A percentile compares a stretch with the other conserved stretches of the same genome.
phyloP scores from a whole-genome alignment of 2,329 filamentous ascomycete species.

The Fusarium austroafricanum region DNA sequence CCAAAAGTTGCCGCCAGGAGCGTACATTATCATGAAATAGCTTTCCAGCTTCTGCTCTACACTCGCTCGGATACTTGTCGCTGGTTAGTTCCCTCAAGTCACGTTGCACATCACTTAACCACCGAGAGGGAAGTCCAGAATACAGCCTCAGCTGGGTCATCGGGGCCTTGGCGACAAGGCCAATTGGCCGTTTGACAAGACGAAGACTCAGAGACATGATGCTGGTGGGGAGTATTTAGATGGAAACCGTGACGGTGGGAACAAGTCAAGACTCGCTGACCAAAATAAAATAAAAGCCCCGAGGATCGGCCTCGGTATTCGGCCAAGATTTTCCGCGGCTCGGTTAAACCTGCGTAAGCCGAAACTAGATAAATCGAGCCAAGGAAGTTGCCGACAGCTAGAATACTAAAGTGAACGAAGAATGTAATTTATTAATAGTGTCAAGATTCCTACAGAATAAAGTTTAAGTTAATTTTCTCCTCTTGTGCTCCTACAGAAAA shows the following conservation, averaged over 20 bases:
- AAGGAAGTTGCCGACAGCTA: neutral
- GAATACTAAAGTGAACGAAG: neutral
- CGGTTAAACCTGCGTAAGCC: neutral
- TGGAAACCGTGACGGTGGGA: neutral
- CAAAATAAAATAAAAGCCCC: neutral
- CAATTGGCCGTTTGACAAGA: neutral
- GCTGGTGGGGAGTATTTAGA: neutral
- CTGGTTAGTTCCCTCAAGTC: neutral
- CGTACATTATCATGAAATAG: neutral
- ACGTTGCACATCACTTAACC: constrained; percentile 28
- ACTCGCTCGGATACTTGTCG: neutral
- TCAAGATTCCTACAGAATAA: too few relatives aligned
- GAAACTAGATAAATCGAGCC: neutral
- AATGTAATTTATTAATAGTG: too few relatives aligned
- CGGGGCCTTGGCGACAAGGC: neutral
- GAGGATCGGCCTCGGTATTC: neutral
- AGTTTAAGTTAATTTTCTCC: too few relatives aligned
- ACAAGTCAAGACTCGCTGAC: neutral
- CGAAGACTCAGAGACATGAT: neutral
- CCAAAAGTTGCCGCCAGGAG: constrained; percentile 25
- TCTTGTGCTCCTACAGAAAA: too few relatives aligned
- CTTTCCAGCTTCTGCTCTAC: neutral
- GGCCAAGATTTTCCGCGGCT: neutral
- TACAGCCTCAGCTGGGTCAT: neutral
- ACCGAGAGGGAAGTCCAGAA: constrained; percentile 7